Evolutionary conservation across 306 rosid genomes (phyloP).

Genomic region (Glycyrrhiza uralensis): DNA sequence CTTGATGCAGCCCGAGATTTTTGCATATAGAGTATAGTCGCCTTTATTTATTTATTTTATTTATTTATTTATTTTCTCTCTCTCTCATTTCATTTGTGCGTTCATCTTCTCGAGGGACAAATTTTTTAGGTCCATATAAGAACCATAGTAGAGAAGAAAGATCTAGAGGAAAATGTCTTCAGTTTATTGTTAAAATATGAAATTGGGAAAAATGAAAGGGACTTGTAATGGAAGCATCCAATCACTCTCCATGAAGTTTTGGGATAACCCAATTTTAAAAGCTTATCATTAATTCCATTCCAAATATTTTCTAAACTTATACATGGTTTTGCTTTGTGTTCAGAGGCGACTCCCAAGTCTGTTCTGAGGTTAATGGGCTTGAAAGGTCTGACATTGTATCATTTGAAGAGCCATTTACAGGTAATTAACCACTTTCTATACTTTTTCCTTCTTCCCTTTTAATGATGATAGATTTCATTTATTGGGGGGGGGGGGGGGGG

Average conservation of each 20-base stretch:
- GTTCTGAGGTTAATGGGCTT: conserved; percentile 88
- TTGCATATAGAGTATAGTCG: too few species aligned
- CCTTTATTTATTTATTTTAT: too few species aligned
- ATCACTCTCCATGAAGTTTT: not conserved
- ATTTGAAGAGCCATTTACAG: conserved; percentile 99
- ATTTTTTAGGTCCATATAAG: too few species aligned
- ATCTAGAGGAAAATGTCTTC: not conserved
- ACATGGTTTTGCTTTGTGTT: conserved; percentile 21
- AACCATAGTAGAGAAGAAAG: too few species aligned
- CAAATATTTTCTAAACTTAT: not conserved
- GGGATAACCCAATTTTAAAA: not conserved
- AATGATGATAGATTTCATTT: not conserved
- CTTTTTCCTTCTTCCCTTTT: not conserved
- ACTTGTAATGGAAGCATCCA: not conserved
- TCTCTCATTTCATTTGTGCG: too few species aligned
- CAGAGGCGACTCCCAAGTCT: conserved; percentile 97
- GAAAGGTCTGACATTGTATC: conserved; percentile 92
- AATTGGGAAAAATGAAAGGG: not conserved
- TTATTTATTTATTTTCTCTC: too few species aligned
- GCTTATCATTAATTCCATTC: not conserved
- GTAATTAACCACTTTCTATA: conserved; percentile 37
- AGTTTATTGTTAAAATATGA: not conserved
- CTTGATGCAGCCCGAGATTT: too few species aligned
- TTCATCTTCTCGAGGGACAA: too few species aligned
- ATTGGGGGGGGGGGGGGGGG: too few species aligned